A percentile compares a stretch with the other conserved stretches of the same genome.
Evolutionary conservation across 768 basidiomycete genomes (phyloP).

Genomic region (Mycena alexandri): DNA sequence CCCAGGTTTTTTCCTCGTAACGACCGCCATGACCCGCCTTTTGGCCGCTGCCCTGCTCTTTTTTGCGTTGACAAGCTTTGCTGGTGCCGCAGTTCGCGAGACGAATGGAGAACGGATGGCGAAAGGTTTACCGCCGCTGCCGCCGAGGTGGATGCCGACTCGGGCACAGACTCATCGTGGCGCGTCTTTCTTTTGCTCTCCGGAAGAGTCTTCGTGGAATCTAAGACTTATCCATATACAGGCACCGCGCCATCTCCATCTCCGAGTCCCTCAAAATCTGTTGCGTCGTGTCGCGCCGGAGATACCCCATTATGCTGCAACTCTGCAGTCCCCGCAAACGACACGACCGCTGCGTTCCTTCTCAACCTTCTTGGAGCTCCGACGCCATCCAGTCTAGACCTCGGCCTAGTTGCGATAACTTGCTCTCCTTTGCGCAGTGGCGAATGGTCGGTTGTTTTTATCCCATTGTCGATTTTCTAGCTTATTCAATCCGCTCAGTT

Average conservation of each 20-base stretch:
- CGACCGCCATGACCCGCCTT: conserved; percentile 7
- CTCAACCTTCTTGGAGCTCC: background rate
- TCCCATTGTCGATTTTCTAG: background rate
- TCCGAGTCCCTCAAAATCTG: background rate
- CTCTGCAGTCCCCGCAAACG: conserved; percentile 8
- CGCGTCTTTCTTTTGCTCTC: background rate
- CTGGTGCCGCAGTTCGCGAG: conserved; percentile 21
- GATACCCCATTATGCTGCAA: conserved; percentile 11
- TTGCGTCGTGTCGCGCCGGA: background rate
- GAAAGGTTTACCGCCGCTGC: conserved; percentile 19
- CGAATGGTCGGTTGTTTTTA: background rate
- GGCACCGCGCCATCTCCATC: conserved; percentile 5
- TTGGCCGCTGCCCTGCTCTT: conserved; percentile 4
- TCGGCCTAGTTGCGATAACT: conserved; percentile 9
- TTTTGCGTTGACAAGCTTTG: background rate
- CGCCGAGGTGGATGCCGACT: conserved; percentile 25
- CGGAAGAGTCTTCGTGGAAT: background rate
- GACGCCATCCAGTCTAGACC: background rate
- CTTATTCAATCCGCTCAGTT: conserved; percentile 41
- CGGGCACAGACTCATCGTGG: background rate
- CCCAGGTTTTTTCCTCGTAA: background rate
- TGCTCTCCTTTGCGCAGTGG: background rate
- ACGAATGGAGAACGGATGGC: conserved; percentile 29
- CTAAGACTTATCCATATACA: background rate
- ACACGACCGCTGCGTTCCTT: conserved; percentile 43